A percentile compares a stretch with the other conserved stretches of the same genome.
Evolutionary conservation across 2,329 filamentous ascomycete species (phyloP).

Genomic region (Tolypocladium guangdongense): DNA sequence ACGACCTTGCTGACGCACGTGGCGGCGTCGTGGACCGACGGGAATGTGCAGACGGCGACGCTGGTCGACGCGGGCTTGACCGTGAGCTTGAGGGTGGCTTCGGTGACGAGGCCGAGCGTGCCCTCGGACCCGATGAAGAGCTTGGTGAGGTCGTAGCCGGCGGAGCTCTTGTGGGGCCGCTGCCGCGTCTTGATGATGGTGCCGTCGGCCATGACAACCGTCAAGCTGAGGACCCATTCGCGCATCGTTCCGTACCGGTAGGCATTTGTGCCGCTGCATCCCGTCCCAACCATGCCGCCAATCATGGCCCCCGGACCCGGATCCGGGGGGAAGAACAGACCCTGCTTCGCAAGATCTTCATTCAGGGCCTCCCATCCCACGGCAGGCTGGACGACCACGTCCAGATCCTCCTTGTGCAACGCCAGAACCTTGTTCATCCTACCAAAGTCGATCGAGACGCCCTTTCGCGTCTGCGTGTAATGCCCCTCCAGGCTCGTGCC

Average conservation of each 20-base stretch:
- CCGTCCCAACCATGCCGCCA: conserved; percentile 74
- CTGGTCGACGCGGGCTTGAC: conserved; percentile 68
- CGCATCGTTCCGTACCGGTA: conserved; percentile 93
- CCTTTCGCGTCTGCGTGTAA: conserved; percentile 71
- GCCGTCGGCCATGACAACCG: conserved; percentile 81
- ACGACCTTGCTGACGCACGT: conserved; percentile 75
- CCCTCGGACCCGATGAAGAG: conserved; percentile 88
- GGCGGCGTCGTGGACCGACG: conserved; percentile 56
- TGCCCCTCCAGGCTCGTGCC: conserved; percentile 87
- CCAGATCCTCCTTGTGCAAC: conserved; percentile 67
- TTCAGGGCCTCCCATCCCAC: conserved; percentile 83
- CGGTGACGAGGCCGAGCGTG: conserved; percentile 81
- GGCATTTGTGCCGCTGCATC: conserved; percentile 70
- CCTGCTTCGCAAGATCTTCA: conserved; percentile 59
- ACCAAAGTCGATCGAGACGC: conserved; percentile 76
- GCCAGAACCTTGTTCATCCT: conserved; percentile 73
- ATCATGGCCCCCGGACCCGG: conserved; percentile 89
- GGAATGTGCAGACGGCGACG: conserved; percentile 61
- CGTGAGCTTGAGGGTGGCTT: conserved; percentile 80
- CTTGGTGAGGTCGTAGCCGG: conserved; percentile 83
- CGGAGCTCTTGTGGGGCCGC: conserved; percentile 77
- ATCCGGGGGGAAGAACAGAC: conserved; percentile 86
- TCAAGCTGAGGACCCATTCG: conserved; percentile 82
- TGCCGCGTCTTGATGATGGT: conserved; percentile 84
- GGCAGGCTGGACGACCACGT: conserved; percentile 68